These are phyloP conservation scores for Domatiomyces globalis DNA, from an alignment of 2,329 filamentous ascomycete species.

Conservation along the genomic window DNA sequence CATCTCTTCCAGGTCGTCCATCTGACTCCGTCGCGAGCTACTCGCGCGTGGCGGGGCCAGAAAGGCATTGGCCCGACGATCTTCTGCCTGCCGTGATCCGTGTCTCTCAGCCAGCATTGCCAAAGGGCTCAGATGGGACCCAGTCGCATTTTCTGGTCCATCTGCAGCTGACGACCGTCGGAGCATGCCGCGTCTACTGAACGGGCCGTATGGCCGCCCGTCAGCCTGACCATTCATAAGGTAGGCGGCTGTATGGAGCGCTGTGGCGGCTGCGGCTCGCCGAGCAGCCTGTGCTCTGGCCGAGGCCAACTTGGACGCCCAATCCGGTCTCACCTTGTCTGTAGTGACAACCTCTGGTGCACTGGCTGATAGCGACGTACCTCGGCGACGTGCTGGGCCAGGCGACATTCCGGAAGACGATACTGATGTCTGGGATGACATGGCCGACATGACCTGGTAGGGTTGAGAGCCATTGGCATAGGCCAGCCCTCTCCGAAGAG, in stretches of 20 bases:
- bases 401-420: conserved; percentile 39
- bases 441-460: conserved; percentile 49
- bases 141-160: conserved; percentile 22
- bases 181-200: conserved; percentile 42
- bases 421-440: conserved; percentile 76
- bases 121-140: conserved; percentile 29
- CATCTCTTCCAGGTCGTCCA: conserved; percentile 88
- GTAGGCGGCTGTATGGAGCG: conserved; percentile 87
- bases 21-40: conserved; percentile 46
- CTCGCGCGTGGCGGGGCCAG: conserved; percentile 31
- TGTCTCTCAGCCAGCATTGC: conserved; percentile 35
- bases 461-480: conserved; percentile 45
- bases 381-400: conserved; percentile 38
- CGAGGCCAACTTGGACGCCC: conserved; percentile 75
- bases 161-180: conserved; percentile 27
- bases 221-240: conserved; percentile 45
- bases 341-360: conserved; percentile 82
- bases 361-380: conserved; percentile 62
- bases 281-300: conserved; percentile 74
- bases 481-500: conserved; percentile 69
- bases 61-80: conserved; percentile 21
- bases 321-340: conserved; percentile 83
- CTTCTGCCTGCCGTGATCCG: conserved; percentile 21
- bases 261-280: conserved; percentile 81
- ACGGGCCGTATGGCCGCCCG: conserved; percentile 41